Base-by-base conservation (phyloP, 2,329 filamentous ascomycete genomes). In the Talaromyces sp. region DNA sequence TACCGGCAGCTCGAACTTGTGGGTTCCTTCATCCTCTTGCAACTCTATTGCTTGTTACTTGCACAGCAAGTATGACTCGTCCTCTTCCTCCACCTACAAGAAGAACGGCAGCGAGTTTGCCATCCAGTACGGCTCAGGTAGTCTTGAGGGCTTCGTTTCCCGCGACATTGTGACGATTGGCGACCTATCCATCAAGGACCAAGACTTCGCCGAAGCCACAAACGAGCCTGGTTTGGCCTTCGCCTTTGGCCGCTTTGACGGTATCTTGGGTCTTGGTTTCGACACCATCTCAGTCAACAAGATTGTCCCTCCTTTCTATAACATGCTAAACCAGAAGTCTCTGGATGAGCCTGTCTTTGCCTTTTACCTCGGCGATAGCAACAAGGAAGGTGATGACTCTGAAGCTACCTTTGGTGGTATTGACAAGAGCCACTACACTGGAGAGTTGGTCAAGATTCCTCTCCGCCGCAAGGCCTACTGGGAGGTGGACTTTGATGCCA, bases 401-500 rank as follows among this genome's bases (percentile, higher is more conserved):
- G 93, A 93, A 82, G 93, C 89, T 67, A 88, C 89, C 71, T 99
- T 99, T 71, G 94, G 94, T 79, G 94, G 94, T 70, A 81, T 97
- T 68, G 89, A 98, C 80, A 83, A 92, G 82, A 83, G 84, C 76
- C 92, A 95, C 84, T 90, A 87, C 80, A 89, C 85, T 45, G 95
- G 95, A 75, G 89, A 98, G 80, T 86, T 99, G 74, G 91, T 89
- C 77, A 96, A 93, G 80, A 92, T 99, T 72, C 95, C 95, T 64
- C 88, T 99, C 72, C 92, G 95, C 80, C 92, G 95, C 78, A 98
- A 98, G 90, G 95, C 95, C 59, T 99, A 99, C 87, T 99, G 95
- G 95, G 95, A 99, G 86, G 94, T 99, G 64, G 93, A 98, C 75
- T 89, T 99, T 68, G 90, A 98, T 75, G 86, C 92, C 69, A 95